Base-by-base conservation (phyloP, 495 filamentous ascomycete genomes). In the Glarea lozoyensis region DNA sequence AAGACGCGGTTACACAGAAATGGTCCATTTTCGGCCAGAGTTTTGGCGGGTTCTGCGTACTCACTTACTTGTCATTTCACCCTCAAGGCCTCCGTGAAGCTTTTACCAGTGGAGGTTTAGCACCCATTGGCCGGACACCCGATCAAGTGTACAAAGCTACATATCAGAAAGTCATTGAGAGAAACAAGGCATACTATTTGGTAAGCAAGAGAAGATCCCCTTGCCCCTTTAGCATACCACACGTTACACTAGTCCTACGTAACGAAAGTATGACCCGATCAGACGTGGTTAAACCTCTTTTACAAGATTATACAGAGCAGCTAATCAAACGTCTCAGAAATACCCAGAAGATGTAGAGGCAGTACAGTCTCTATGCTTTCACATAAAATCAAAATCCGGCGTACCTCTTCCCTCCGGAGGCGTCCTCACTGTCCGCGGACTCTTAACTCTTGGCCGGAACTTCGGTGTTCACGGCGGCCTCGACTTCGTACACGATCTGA, bases 1-100 rank as follows among this genome's bases (percentile, higher is more conserved):
- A n/a, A 27, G 19, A 23, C 22, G 12, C 16, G 4, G 11, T 16
- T 9, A 20, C 11, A 20, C 18, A 37, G 35, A 19, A 37, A 37
- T 44, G 49, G 49, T 79, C 66, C 31, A 68, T 86, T 23, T 77
- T 93, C 36, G 92, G 92, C 10, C 90, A 96, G 62, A 88, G 82
- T 15, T 97, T 92, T 57, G 90, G 92, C 22, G 92, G 90, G 1
- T 95, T 94, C 61, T 89, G 84, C 45, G 67, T 69, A 4, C 66
- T 83, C 12, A 83, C 81, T 19, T 97, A 95, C 60, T 69, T 97
- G 9, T 92, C 84, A 12, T 74, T 81, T 44, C 80, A 76, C 47
- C 87, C 87, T 0, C 72, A 87, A 24, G 79, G 83, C 1, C 65
- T 97, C 34, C 72, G 72, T 24, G 89, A 97, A 64, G 84, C 75